phyloP scores from a whole-genome alignment of 1,284 basidiomycete genomes.

The Leccinum laetum region DNA sequence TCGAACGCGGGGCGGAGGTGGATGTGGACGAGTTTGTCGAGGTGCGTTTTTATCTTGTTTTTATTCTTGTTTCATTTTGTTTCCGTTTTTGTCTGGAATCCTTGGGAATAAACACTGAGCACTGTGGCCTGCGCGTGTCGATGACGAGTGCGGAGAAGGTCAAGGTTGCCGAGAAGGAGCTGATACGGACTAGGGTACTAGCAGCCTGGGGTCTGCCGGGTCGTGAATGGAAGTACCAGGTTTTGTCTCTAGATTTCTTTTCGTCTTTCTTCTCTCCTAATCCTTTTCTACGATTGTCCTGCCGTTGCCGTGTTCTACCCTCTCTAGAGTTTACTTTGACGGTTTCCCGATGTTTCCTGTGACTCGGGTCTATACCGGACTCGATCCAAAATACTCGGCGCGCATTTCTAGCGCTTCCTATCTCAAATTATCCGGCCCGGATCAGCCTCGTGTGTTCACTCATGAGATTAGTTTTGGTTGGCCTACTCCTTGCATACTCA shows the following conservation, averaged over 20 bases:
- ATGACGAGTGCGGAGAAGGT: constrained; percentile 46
- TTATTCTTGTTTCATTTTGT: neutral
- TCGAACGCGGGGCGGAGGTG: constrained; percentile 52
- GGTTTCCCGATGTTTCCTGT: neutral
- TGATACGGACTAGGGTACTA: constrained; percentile 43
- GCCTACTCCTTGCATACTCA: neutral
- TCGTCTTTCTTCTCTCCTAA: neutral
- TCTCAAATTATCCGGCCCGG: neutral
- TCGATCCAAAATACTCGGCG: neutral
- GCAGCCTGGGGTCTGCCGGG: neutral
- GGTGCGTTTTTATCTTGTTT: constrained; percentile 37
- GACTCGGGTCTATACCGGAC: neutral
- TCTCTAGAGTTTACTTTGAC: neutral
- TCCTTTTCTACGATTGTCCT: neutral
- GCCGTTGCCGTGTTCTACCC: neutral
- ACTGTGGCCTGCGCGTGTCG: constrained; percentile 38
- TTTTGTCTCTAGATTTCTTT: neutral
- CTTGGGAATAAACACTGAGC: neutral
- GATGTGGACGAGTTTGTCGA: constrained; percentile 83
- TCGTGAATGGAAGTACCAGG: neutral
- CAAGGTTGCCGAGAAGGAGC: constrained; percentile 39
- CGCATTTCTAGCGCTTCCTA: neutral
- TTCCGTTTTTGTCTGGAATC: neutral
- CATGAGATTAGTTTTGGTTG: neutral
- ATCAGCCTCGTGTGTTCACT: neutral